These are phyloP conservation scores for Colletotrichum sp. DNA, from an alignment of 2,329 filamentous ascomycete species.

Conservation along the genomic window DNA sequence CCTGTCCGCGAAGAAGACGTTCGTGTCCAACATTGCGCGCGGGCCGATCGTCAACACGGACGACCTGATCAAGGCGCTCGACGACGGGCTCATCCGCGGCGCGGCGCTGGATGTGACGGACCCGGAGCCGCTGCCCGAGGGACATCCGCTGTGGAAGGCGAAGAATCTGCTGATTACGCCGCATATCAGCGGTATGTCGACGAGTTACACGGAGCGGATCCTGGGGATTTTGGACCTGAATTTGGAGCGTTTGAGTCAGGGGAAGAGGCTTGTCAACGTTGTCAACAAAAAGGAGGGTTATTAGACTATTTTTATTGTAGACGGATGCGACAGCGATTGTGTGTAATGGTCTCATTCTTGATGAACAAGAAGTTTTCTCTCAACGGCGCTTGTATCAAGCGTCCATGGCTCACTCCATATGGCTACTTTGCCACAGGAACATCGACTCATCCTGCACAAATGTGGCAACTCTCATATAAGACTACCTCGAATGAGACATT, in stretches of 20 bases:
- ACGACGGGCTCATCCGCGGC: slow-evolving; percentile 64
- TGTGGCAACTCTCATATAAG: background rate
- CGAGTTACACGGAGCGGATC: slow-evolving; percentile 43
- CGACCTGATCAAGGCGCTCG: slow-evolving; percentile 67
- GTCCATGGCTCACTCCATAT: background rate
- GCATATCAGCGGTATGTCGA: slow-evolving; percentile 50
- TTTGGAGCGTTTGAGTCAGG: slow-evolving; percentile 40
- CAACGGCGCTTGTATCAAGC: background rate
- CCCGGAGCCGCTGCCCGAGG: slow-evolving; percentile 74
- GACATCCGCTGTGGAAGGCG: slow-evolving; percentile 72
- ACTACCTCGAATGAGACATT: background rate
- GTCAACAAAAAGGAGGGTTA: slow-evolving; percentile 37
- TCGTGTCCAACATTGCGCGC: slow-evolving; percentile 75
- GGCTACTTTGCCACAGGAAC: background rate
- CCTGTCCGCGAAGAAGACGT: slow-evolving; percentile 54
- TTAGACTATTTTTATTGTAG: background rate
- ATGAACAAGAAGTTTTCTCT: background rate
- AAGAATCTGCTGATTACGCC: slow-evolving; percentile 71
- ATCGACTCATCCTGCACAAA: background rate
- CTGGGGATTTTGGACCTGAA: slow-evolving; percentile 49
- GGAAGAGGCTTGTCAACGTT: slow-evolving; percentile 42
- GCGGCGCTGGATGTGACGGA: slow-evolving; percentile 82
- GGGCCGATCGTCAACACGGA: slow-evolving; percentile 56
- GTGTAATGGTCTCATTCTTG: background rate
- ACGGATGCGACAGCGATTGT: background rate